Evolutionary conservation across 305 asterid genomes (phyloP), one percentile per base, ranked within the genome.

Genomic region (Fraxinus sp.): DNA sequence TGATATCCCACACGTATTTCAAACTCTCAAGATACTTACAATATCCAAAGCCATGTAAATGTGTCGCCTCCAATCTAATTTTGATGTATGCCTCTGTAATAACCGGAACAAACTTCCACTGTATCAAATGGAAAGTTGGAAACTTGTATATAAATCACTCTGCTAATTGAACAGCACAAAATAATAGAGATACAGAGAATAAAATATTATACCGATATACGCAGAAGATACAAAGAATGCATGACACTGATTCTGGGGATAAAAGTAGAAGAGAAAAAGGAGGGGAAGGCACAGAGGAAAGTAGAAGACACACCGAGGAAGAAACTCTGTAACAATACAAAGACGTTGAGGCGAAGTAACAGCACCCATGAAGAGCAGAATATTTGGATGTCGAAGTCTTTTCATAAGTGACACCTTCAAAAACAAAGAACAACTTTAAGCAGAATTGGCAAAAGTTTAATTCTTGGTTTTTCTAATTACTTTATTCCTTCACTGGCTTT

Each of bases 321-420:
- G 97, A 89, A 95, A 95, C 92, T 95, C 98, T 24, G 97, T 93
- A 33, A 95, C 97, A 84, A 95, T 95, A 89, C 99, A 93, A 82
- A 95, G 97, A 79, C 95, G 95, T 83, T 92, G 92, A 83, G 97
- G 93, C 43, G 96, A 93, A 79, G 99, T 93, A 86, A 95, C 98
- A 64, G 99, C 99, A 71, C 98, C 99, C 99, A 95, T 95, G 91
- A 95, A 95, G 84, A 95, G 98, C 83, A 95, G 93, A 90, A 95
- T 92, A 78, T 86, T 85, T 49, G 93, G 93, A 86, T 90, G 92
- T 73, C 92, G 89, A 79, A 90, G 86, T 82, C 87, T 86, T 84
- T 86, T 90, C 91, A 87, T 89, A 36, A 87, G 88, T 70, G 88
- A 85, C 77, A 85, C 91, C 89, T 89, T 78, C 68, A 84, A 85